A percentile compares a stretch with the other conserved stretches of the same genome.
phyloP scores from a whole-genome alignment of 305 asterid genomes.

The Ajuga reptans region DNA sequence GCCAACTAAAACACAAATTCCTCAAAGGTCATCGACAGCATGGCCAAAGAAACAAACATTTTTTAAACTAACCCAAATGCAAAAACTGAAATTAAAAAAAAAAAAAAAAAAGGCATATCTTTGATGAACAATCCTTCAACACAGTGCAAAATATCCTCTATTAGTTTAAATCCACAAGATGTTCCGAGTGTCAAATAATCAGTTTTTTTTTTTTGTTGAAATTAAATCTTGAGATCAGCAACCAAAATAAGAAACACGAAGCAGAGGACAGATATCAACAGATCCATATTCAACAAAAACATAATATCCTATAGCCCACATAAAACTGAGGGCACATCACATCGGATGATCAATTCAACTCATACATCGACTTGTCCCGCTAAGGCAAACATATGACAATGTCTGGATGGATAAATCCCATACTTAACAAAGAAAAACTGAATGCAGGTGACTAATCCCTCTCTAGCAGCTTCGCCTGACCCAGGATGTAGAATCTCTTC shows the following conservation, averaged over 20 bases:
- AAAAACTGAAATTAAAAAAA: too few species aligned
- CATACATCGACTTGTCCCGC: background rate
- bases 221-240: constrained; percentile 14
- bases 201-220: background rate
- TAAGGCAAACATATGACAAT: background rate
- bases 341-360: constrained; percentile 7
- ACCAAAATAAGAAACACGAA: background rate
- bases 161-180: background rate
- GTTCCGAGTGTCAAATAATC: background rate
- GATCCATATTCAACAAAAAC: constrained; percentile 17
- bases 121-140: background rate
- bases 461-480: background rate
- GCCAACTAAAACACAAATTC: background rate
- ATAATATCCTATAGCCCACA: constrained; percentile 4
- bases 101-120: background rate
- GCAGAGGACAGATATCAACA: constrained; percentile 4
- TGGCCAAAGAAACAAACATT: constrained; percentile 1
- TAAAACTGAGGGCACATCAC: background rate
- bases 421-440: constrained; percentile 4
- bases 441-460: constrained; percentile 12
- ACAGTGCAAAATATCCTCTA: background rate
- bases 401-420: background rate
- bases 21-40: background rate
- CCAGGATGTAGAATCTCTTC: constrained; percentile 16
- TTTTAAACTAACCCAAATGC: background rate